Evolutionary conservation across 495 filamentous ascomycete genomes (phyloP), one percentile per base, ranked within the genome.

Genomic region (Trichoderma reesei): DNA sequence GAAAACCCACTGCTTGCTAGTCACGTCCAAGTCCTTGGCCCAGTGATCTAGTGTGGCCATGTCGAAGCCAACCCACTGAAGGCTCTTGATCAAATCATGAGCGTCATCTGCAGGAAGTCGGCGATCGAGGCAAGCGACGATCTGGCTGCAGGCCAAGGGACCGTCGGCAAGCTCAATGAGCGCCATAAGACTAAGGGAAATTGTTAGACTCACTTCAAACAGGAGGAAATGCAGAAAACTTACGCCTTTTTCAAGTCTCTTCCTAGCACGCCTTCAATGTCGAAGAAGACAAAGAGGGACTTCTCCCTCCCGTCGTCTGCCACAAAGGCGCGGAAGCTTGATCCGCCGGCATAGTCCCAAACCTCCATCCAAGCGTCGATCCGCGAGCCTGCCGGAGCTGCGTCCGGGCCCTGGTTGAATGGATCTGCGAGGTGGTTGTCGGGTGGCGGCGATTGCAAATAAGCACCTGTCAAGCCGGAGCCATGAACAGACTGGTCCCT

Each of bases 31-130:
- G 33, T 77, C 74, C 59, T 78, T 67, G 2, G 82, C 80, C 89
- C 90, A 96, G 56, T 83, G 80, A 64, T 88, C 84, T 13, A 97
- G 78, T 16, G 90, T 92, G 60, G 86, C 86, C 61, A 91, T 79
- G 70, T 86, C 88, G 69, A 96, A 97, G 38, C 92, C 92, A 67
- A 92, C 92, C 92, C 92, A 97, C 68, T 92, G 88, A 41, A 97
- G 82, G 64, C 90, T 90, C 68, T 86, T 87, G 65, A 87, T 84
- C 63, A 95, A 78, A 61, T 85, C 79, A 67, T 85, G 80, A 61
- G 83, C 77, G 51, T 86, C 78, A 60, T 85, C 76, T 33, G 82
- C 78, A 44, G 82, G 76, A 61, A 82, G 80, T 26, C 75, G 78
- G 60, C 91, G 86, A 69, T 90, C 89, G 59, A 96, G 78, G 73